phyloP scores from a whole-genome alignment of 2,329 filamentous ascomycete genomes.

The Aspergillus chevalieri region DNA sequence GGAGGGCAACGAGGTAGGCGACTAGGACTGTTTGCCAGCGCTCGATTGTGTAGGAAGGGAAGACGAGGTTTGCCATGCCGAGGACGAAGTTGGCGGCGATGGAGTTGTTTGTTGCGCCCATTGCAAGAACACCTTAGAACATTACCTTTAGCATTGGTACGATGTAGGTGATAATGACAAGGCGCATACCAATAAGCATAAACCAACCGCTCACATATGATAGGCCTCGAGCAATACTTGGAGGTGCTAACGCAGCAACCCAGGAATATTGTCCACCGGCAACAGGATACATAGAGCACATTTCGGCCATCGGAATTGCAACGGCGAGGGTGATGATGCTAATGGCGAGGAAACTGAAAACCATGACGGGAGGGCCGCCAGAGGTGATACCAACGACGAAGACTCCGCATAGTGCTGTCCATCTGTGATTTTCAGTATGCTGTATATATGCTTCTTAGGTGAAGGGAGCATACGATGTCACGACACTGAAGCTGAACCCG shows the following conservation, averaged over 20 bases:
- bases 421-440: conserved; percentile 25
- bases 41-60: conserved; percentile 47
- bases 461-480: conserved; percentile 42
- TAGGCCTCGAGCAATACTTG: conserved; percentile 37
- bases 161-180: neutral
- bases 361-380: conserved; percentile 54
- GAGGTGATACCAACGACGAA: conserved; percentile 52
- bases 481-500: conserved; percentile 54
- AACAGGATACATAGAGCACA: conserved; percentile 52
- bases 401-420: conserved; percentile 52
- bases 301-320: conserved; percentile 55
- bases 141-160: too few species aligned
- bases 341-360: conserved; percentile 53
- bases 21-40: conserved; percentile 53
- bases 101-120: conserved; percentile 52
- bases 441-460: neutral
- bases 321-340: conserved; percentile 48
- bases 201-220: conserved; percentile 46
- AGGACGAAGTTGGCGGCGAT: conserved; percentile 52
- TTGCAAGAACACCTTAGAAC: conserved; percentile 23
- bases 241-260: conserved; percentile 52
- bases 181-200: conserved; percentile 40
- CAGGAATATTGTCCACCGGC: conserved; percentile 54
- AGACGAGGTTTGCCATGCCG: conserved; percentile 49
- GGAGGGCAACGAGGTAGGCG: conserved; percentile 44